A percentile compares a stretch with the other conserved stretches of the same genome.
Conservation (phyloP, 2,329 filamentous ascomycete species). For the Sordariomycetes sp. region DNA sequence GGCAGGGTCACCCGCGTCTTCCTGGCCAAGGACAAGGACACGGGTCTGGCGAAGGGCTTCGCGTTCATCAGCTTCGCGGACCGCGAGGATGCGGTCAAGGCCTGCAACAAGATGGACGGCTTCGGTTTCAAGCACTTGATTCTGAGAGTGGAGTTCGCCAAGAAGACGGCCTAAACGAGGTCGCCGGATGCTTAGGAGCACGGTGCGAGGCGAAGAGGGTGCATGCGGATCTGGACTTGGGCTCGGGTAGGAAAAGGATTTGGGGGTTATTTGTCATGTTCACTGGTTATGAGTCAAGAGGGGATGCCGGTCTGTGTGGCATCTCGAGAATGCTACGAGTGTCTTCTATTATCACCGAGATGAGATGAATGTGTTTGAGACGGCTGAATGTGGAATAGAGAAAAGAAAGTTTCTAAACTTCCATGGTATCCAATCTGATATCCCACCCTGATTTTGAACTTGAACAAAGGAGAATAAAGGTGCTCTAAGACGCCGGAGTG, state of each 20-base stretch:
- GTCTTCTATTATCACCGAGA: not conserved
- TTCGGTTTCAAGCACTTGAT: constrained; percentile 85
- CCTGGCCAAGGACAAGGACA: constrained; percentile 95
- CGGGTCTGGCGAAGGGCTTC: constrained; percentile 92
- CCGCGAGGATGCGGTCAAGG: constrained; percentile 77
- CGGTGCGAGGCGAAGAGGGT: not conserved
- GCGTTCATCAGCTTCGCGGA: constrained; percentile 98
- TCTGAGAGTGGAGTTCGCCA: constrained; percentile 78
- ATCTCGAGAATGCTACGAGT: not conserved
- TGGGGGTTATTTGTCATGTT: not conserved
- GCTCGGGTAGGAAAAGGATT: not conserved
- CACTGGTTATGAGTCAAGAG: not conserved
- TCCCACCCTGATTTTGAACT: not conserved
- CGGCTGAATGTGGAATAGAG: not conserved
- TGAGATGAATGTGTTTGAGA: not conserved
- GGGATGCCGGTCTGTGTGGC: not conserved
- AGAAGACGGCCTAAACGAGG: constrained; percentile 28
- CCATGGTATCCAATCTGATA: too few species aligned
- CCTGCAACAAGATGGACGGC: constrained; percentile 96
- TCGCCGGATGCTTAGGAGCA: not conserved
- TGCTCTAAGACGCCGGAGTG: not conserved
- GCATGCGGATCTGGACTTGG: not conserved
- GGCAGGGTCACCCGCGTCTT: constrained; percentile 96
- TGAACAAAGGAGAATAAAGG: not conserved
- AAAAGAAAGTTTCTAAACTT: not conserved